phyloP scores from a whole-genome alignment of 2,329 filamentous ascomycete genomes.

The Ophiocordyceps robertsii region DNA sequence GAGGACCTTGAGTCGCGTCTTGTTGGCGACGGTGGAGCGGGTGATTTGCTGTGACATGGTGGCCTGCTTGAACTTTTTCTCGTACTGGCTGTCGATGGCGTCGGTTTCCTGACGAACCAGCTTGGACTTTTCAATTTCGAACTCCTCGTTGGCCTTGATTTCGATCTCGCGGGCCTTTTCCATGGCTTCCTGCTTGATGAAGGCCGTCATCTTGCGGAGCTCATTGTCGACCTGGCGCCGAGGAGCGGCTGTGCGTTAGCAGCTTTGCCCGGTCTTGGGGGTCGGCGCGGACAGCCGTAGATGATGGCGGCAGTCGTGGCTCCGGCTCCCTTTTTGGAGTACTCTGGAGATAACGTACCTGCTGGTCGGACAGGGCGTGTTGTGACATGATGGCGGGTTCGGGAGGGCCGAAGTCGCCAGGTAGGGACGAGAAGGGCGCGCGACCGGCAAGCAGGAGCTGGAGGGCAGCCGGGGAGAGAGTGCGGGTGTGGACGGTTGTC shows the following conservation, averaged over 20 bases:
- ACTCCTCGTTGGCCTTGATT: slow-evolving; percentile 97
- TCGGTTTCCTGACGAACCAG: slow-evolving; percentile 91
- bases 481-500: neutral
- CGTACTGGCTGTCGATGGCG: slow-evolving; percentile 82
- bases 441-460: neutral
- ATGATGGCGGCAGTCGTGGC: too few species aligned
- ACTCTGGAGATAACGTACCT: slow-evolving; percentile 42
- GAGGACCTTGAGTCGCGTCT: slow-evolving; percentile 82
- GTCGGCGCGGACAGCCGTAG: too few species aligned
- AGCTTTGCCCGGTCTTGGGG: neutral
- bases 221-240: slow-evolving; percentile 79
- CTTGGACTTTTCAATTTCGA: slow-evolving; percentile 97
- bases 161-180: slow-evolving; percentile 97
- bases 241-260: neutral
- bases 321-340: neutral
- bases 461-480: neutral
- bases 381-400: slow-evolving; percentile 62
- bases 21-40: slow-evolving; percentile 89
- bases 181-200: slow-evolving; percentile 96
- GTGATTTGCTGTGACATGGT: slow-evolving; percentile 98
- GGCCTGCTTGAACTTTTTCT: slow-evolving; percentile 99
- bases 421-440: slow-evolving; percentile 5
- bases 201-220: slow-evolving; percentile 99
- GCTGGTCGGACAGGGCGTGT: slow-evolving; percentile 95
- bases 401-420: slow-evolving; percentile 2